A percentile compares a stretch with the other conserved stretches of the same genome.
Conservation (phyloP, 164 flowering plant genomes). For the Stephania yunnanensis region DNA sequence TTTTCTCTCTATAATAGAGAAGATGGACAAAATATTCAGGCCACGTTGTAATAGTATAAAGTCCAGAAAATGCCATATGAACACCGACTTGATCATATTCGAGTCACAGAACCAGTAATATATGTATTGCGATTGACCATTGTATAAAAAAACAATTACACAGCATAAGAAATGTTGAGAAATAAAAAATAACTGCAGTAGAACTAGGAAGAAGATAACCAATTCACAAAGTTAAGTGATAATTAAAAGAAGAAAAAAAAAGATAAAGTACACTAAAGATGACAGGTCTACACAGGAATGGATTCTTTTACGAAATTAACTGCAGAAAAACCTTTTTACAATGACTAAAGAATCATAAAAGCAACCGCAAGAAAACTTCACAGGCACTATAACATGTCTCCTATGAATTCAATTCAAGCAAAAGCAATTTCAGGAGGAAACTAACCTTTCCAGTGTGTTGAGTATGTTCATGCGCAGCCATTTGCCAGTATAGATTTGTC, state of each 20-base stretch:
- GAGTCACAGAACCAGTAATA: too few relatives aligned
- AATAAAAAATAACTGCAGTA: neutral
- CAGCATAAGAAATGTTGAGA: neutral
- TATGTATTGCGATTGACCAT: neutral
- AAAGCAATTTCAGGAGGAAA: conserved; percentile 6
- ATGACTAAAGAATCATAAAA: neutral
- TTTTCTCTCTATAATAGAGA: neutral
- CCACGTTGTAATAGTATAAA: neutral
- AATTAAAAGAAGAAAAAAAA: neutral
- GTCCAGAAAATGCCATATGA: neutral
- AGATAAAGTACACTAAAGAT: neutral
- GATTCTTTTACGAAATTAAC: neutral
- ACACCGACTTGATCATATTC: neutral
- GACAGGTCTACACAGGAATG: neutral
- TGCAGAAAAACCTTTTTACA: neutral
- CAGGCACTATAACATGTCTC: conserved; percentile 4
- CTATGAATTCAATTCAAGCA: neutral
- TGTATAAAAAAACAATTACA: neutral
- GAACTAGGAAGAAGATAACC: neutral
- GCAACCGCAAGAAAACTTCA: neutral
- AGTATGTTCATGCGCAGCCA: conserved; percentile 98
- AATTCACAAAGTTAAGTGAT: neutral
- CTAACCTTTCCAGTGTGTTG: conserved; percentile 96
- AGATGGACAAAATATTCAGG: neutral
- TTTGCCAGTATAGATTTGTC: conserved; percentile 91